These are phyloP conservation scores for Cymbopogon flexuosus DNA, from an alignment of 202 grass and related monocot genomes.

Conservation along the genomic window DNA sequence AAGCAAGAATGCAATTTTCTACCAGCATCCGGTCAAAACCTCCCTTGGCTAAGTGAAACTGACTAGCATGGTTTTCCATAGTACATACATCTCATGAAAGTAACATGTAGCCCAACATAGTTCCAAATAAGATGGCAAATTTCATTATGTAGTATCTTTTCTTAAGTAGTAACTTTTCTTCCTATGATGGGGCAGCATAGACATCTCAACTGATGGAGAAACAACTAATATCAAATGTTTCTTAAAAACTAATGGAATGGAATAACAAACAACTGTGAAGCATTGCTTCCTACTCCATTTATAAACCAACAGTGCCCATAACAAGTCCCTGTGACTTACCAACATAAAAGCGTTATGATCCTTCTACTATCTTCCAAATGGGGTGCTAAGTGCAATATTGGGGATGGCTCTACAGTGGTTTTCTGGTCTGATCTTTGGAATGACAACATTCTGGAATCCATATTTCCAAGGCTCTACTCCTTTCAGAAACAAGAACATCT, in stretches of 20 bases:
- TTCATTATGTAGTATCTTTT: slow-evolving; percentile 16
- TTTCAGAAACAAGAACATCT: too few species aligned
- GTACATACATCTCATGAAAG: slow-evolving; percentile 3
- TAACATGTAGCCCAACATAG: neutral
- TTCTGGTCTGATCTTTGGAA: too few species aligned
- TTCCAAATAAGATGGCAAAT: slow-evolving; percentile 13
- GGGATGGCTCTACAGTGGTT: too few species aligned
- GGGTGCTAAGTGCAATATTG: neutral
- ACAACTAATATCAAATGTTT: neutral
- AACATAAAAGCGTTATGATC: neutral
- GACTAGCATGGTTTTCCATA: slow-evolving; percentile 1
- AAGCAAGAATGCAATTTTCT: neutral
- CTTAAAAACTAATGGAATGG: slow-evolving; percentile 16
- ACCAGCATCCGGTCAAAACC: neutral
- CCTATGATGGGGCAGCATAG: neutral
- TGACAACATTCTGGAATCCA: too few species aligned
- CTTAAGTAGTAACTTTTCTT: neutral
- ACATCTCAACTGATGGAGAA: slow-evolving; percentile 15
- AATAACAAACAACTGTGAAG: neutral
- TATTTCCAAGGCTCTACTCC: too few species aligned
- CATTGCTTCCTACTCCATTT: neutral
- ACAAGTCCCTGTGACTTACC: neutral
- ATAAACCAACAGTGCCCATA: neutral
- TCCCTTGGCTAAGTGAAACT: neutral
- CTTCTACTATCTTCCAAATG: neutral